Evolutionary conservation across 805 yeast genomes (phyloP), one percentile per base, ranked within the genome.

Genomic region (Sugiyamaella lignohabitans): DNA sequence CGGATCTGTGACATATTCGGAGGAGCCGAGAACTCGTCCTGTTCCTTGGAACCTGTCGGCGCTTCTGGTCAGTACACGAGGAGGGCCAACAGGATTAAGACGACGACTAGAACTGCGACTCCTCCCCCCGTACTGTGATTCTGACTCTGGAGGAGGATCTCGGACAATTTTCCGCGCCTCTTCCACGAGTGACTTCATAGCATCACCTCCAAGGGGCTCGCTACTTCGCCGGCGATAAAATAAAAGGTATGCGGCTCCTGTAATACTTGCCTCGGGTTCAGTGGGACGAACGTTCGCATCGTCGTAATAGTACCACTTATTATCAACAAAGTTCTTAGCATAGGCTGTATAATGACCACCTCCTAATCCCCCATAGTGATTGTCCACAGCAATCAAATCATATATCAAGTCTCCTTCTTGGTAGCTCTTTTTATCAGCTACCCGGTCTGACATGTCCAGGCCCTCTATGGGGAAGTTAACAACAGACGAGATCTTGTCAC

Each of bases 311-410:
- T 88, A 87, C 98, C 98, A 93, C 48, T 78, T 72, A 18, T 68
- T 68, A 58, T 86, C 94, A 38, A 78, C 71, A 62, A 79, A 82
- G 59, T 89, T 89, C 62, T 82, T 84, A 0, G 78, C 96, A 58
- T 80, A 83, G 0, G 98, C 85, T 1, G 98, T 93, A 64, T 93
- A 91, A 68, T 93, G 98, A 1, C 98, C 98, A 3, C 98, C 98
- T 0, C 98, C 97, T 17, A 91, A 70, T 0, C 97, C 96, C 43
- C 98, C 98, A 62, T 74, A 88, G 61, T 93, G 98, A 62, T 91
- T 93, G 62, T 89, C 98, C 19, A 93, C 96, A 0, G 93, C 98
- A 57, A 86, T 73, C 52, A 93, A 69, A 61, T 93, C 98, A 64
- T 91, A 91, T 1, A 85, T 60, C n/a, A 64, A 55, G 2, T 57